Conservation (phyloP, 2,329 filamentous ascomycete genomes). For the Trichoderma sp. region DNA sequence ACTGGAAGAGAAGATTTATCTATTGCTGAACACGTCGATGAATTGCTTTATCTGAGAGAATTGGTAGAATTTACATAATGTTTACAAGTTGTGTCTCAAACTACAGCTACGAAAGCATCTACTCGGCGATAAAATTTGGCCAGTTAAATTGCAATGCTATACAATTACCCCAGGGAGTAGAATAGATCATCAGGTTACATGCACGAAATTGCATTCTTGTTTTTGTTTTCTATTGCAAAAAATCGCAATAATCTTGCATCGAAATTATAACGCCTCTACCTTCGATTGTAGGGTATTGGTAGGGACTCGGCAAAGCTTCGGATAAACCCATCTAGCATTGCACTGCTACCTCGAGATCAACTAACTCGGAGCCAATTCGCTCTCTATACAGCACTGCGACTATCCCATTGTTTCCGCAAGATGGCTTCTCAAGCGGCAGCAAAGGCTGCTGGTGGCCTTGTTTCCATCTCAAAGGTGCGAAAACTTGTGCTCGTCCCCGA, state of each 20-base stretch:
- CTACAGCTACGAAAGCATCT: too few relatives aligned
- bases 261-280: background rate
- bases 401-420: conserved; percentile 37
- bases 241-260: background rate
- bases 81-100: too few relatives aligned
- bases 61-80: too few relatives aligned
- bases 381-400: conserved; percentile 15
- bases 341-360: conserved; percentile 27
- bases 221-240: too few relatives aligned
- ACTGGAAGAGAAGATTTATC: background rate
- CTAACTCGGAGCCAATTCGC: conserved; percentile 33
- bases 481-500: background rate
- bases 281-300: background rate
- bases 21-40: background rate
- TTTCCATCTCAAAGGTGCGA: conserved; percentile 62
- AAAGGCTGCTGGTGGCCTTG: conserved; percentile 56
- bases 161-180: too few relatives aligned
- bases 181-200: too few relatives aligned
- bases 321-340: conserved; percentile 32
- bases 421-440: conserved; percentile 65
- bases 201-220: too few relatives aligned
- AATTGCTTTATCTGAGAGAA: too few relatives aligned
- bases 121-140: too few relatives aligned
- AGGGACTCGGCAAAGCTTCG: conserved; percentile 33
- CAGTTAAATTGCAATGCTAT: too few relatives aligned